These are phyloP conservation scores for Fraxinus paxiana DNA, from an alignment of 305 asterid species.

Conservation along the genomic window DNA sequence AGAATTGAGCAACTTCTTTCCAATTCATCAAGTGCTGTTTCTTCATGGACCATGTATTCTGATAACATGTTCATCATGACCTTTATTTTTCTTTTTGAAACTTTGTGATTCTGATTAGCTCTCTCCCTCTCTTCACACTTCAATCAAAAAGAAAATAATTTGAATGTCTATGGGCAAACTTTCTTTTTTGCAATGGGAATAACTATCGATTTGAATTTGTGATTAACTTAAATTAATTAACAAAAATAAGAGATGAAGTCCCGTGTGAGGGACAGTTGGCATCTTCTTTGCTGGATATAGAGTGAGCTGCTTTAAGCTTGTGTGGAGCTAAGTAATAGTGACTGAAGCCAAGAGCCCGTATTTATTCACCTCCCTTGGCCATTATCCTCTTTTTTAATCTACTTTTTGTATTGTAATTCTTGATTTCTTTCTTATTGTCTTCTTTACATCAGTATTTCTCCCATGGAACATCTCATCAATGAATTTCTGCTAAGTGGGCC, in stretches of 20 bases:
- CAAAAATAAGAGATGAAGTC: not conserved
- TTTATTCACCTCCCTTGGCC: not conserved
- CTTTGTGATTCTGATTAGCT: not conserved
- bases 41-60: not conserved
- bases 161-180: not conserved
- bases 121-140: not conserved
- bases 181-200: not conserved
- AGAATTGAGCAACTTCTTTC: not conserved
- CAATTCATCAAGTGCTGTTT: not conserved
- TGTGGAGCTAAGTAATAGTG: not conserved
- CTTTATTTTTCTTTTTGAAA: not conserved
- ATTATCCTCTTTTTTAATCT: not conserved
- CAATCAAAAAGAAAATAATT: not conserved
- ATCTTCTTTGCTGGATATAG: not conserved
- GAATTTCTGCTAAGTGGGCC: constrained; percentile 13
- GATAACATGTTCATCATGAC: not conserved
- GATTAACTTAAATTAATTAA: not conserved
- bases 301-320: not conserved
- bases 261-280: not conserved
- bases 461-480: constrained; percentile 7
- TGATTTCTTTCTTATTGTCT: not conserved
- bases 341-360: not conserved
- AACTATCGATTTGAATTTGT: not conserved
- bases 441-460: not conserved
- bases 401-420: not conserved